These are phyloP conservation scores for Lachnellula hyalina DNA, from an alignment of 2,329 filamentous ascomycete species.

Conservation along the genomic window DNA sequence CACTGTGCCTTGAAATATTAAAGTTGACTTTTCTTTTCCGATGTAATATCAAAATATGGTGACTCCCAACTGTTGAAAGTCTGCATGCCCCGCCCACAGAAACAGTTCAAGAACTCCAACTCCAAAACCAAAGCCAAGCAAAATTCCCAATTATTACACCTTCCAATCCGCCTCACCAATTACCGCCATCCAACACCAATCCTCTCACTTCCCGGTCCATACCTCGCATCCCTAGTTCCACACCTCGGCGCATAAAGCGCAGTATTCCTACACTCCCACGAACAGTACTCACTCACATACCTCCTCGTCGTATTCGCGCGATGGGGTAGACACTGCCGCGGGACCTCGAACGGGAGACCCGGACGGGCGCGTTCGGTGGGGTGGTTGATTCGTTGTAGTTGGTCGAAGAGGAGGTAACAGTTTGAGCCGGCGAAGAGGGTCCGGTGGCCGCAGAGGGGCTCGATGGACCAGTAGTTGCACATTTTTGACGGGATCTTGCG, in stretches of 20 bases:
- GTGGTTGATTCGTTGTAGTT: conserved; percentile 30
- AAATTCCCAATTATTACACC: not conserved
- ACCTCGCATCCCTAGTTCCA: conserved; percentile 24
- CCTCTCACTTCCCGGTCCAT: conserved; percentile 26
- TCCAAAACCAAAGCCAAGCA: not conserved
- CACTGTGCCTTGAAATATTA: no score
- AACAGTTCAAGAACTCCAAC: no score
- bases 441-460: conserved; percentile 26
- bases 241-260: conserved; percentile 18
- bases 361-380: conserved; percentile 16
- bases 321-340: conserved; percentile 24
- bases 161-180: not conserved
- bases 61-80: no score
- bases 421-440: conserved; percentile 25
- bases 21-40: no score
- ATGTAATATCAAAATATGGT: no score
- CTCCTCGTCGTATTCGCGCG: conserved; percentile 17
- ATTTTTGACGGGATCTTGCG: conserved; percentile 10
- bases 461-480: conserved; percentile 28
- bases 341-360: conserved; percentile 25
- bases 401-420: conserved; percentile 28
- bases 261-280: conserved; percentile 29
- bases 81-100: no score
- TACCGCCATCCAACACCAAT: conserved; percentile 30
- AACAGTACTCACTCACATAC: conserved; percentile 21